These are phyloP conservation scores for Ceratocystis colombiana DNA, from an alignment of 2,329 filamentous ascomycete genomes.

Conservation along the genomic window DNA sequence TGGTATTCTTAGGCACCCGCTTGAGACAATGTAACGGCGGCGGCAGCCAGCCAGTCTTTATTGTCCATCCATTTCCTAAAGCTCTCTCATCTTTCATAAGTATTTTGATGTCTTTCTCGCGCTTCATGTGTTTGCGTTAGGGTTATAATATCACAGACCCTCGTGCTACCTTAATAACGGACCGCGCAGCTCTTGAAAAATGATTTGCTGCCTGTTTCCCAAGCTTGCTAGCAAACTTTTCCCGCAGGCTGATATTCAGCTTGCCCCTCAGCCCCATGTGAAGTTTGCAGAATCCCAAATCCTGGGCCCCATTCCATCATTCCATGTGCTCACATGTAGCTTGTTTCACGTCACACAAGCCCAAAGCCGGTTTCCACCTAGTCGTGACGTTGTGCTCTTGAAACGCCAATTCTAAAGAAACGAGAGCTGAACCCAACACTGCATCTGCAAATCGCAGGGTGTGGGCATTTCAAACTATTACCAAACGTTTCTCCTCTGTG, in stretches of 20 bases:
- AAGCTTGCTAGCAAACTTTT: not conserved
- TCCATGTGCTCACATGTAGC: not conserved
- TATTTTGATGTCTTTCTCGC: too few species aligned
- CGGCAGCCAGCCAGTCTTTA: too few species aligned
- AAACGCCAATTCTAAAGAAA: not conserved
- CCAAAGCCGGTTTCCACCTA: constrained; percentile 1
- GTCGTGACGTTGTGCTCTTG: not conserved
- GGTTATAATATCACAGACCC: too few species aligned
- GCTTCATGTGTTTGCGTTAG: too few species aligned
- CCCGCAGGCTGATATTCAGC: not conserved
- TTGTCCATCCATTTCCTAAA: too few species aligned
- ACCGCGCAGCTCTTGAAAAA: too few species aligned
- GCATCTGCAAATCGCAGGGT: not conserved
- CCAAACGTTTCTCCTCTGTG: not conserved
- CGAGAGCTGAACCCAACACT: not conserved
- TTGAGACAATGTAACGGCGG: too few species aligned
- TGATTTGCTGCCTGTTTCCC: not conserved
- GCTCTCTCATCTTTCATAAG: too few species aligned
- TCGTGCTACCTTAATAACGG: too few species aligned
- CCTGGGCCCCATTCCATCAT: not conserved
- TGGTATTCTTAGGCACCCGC: too few species aligned
- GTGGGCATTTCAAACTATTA: constrained; percentile 11
- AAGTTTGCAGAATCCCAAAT: not conserved
- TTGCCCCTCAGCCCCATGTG: not conserved
- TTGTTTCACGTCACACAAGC: not conserved